Evolutionary conservation across 441 rosid species (phyloP).

Genomic region (Gossypium schwendimanii): DNA sequence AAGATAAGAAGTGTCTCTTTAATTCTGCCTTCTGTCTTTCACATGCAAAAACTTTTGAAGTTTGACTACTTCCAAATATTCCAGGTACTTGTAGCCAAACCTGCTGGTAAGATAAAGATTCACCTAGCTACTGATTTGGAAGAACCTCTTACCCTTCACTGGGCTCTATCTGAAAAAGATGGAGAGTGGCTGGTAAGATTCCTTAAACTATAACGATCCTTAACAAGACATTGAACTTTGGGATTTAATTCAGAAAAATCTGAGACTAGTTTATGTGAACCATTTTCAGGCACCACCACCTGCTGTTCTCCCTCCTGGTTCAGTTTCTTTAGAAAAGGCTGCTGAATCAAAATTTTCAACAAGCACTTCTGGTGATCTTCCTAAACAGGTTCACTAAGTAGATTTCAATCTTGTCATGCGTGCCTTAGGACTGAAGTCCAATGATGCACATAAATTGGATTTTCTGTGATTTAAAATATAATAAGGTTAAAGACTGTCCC

Average conservation of each 20-base stretch:
- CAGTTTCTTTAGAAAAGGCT: conserved; percentile 50
- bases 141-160: conserved; percentile 74
- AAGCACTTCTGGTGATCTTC: conserved; percentile 38
- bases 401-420: conserved; percentile 15
- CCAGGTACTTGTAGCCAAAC: conserved; percentile 71
- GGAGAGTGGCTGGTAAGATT: conserved; percentile 94
- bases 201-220: conserved; percentile 12
- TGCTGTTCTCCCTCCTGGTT: conserved; percentile 59
- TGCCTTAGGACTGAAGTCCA: conserved; percentile 14
- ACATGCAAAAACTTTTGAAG: conserved; percentile 15
- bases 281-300: conserved; percentile 77
- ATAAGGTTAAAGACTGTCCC: conserved; percentile 3
- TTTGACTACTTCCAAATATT: conserved; percentile 17
- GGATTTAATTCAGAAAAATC: conserved; percentile 7
- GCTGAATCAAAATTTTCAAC: conserved; percentile 54
- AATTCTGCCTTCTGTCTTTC: conserved; percentile 6
- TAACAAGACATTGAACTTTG: conserved; percentile 11
- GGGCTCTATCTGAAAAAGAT: conserved; percentile 80
- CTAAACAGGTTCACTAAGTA: conserved; percentile 48
- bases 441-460: not conserved
- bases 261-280: conserved; percentile 21
- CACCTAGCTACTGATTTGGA: conserved; percentile 60
- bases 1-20: conserved; percentile 26
- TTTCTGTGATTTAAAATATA: not conserved
- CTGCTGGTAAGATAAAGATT: conserved; percentile 57